Evolutionary conservation across 2,329 filamentous ascomycete species (phyloP), one percentile per base, ranked within the genome.

Genomic region (Exophiala alcalophila): DNA sequence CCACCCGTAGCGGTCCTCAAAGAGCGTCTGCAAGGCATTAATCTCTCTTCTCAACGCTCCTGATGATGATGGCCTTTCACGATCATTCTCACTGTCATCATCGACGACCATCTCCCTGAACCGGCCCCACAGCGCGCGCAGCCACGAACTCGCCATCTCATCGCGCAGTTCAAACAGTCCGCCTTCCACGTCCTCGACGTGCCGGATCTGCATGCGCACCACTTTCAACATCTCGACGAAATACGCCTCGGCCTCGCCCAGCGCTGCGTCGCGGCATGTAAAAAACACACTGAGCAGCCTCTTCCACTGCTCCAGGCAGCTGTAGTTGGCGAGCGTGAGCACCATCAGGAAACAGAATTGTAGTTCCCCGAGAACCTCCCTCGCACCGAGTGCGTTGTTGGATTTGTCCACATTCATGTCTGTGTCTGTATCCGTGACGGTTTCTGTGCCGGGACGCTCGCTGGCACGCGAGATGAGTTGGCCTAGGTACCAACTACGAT

Each of bases 301-400:
- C 56, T 78, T 81, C 80, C 80, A 83, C 57, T 83, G 79, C 58
- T 82, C 77, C 3, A 82, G 63, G 55, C 79, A 82, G 2, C 78
- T 81, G 57, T 76, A 81, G 57, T 83, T 83, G 65, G 80, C 80
- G 49, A 83, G 65, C 4, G 77, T 80, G 45, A 83, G 56, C 2
- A 79, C 68, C 74, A 79, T 81, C 7, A 82, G 60, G 53, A 83
- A 83, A 21, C 70, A 71, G 55, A 82, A 79, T 52, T 83, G 77
- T 40, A 83, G 55, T 55, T 83, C 80, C 11, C 77, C 80, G 10
- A 83, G 58, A 2, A 74, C 38, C 28, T 70, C 61, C 5, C 46
- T 40, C 47, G 69, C 67, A 7, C 65, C 62, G 3, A 42, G 33
- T 48, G 52, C 40, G n/a, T n/a, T n/a, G n/a, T n/a, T n/a, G n/a